Percentiles rank a stretch among this genome's conserved stretches.
Evolutionary conservation across 495 filamentous ascomycete species (phyloP).

Genomic region (Letharia columbiana): DNA sequence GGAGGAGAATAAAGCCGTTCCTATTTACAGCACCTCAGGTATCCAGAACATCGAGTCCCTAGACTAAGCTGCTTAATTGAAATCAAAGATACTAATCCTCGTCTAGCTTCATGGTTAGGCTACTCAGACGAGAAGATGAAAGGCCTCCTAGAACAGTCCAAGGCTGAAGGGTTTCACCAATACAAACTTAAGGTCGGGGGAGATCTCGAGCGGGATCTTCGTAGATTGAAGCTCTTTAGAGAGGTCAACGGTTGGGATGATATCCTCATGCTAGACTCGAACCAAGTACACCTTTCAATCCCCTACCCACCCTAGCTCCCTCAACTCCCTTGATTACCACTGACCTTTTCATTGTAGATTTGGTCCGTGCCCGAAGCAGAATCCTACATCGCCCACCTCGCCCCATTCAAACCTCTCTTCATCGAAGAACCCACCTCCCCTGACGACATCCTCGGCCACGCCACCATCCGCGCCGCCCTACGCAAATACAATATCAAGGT

Average conservation of each 20-base stretch:
- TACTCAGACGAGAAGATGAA: not conserved
- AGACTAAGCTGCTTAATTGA: not conserved
- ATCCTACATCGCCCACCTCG: not conserved
- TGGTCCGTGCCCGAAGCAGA: not conserved
- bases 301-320: no score
- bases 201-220: not conserved
- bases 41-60: not conserved
- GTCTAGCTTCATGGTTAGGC: not conserved
- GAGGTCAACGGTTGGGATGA: not conserved
- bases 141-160: conserved; percentile 1
- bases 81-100: not conserved
- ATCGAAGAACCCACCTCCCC: not conserved
- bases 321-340: no score
- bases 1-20: not conserved
- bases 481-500: not conserved
- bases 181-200: not conserved
- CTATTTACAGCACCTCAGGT: not conserved
- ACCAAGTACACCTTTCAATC: not conserved
- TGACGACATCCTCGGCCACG: not conserved
- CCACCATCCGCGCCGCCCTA: not conserved
- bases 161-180: not conserved
- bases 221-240: not conserved
- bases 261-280: not conserved
- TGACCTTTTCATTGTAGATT: not conserved
- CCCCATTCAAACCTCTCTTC: not conserved